Evolutionary conservation across 2,329 filamentous ascomycete genomes (phyloP), one percentile per base, ranked within the genome.

Genomic region (Xylaria digitata): DNA sequence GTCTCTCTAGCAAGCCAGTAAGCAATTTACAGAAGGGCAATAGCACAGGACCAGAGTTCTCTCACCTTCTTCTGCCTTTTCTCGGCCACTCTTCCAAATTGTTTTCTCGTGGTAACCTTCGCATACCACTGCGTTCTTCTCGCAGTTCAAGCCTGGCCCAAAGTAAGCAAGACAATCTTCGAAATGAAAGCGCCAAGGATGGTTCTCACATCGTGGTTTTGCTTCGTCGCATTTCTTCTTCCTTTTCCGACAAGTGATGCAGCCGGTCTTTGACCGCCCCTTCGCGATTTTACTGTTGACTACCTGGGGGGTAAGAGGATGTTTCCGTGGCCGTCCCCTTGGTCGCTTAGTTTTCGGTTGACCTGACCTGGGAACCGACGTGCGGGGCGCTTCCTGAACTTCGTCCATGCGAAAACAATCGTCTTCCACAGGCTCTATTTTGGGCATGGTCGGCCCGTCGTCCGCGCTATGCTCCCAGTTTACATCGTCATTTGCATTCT

Each of bases 111-210:
- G 92, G 76, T 97, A 97, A 13, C 94, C 94, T 80, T 97, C 93
- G 76, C 94, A 97, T 13, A 94, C 88, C 13, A 97, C 92, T 8
- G 93, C 93, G 77, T 97, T 97, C 84, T 97, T 97, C 80, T 96
- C 91, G 76, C 94, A 97, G 74, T 96, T 96, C 79, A 93, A 85
- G 73, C 92, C 91, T 93, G 63, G 70, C 78, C 32, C 73, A 34
- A 15, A 15, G 48, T 70, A 55, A 70, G 62, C 49, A 37, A 55
- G 49, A 21, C 32, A 26, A 34, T 43, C 21, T 23, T 19, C 5
- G 9, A 46, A 15, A 13, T 15, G 13, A 34, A 9, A n/a, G 45
- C 37, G 34, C 61, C 53, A 48, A 63, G 59, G 37, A 23, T 9
- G 11, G 34, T 57, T 68, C 63, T 70, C 45, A 90, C 88, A 91